phyloP scores from a whole-genome alignment of 768 basidiomycete genomes.

The Leccinum ochraceum region DNA sequence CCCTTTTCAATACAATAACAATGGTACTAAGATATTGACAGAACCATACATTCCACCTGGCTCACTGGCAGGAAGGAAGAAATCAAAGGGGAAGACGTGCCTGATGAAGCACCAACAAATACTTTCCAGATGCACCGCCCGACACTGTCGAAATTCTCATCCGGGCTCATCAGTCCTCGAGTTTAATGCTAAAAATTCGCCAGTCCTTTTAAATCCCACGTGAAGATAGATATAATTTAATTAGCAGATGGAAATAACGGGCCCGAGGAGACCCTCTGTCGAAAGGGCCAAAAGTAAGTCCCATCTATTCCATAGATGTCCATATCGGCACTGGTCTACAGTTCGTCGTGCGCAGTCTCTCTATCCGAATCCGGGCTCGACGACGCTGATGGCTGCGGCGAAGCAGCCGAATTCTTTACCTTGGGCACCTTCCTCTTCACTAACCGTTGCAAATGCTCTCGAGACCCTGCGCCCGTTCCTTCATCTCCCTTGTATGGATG shows the following conservation, averaged over 20 bases:
- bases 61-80: no score
- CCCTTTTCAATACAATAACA: no score
- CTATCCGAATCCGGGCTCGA: slow-evolving; percentile 23
- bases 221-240: neutral
- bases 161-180: neutral
- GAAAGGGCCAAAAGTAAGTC: neutral
- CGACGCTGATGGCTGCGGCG: slow-evolving; percentile 16
- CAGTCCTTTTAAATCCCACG: neutral
- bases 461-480: slow-evolving; percentile 74
- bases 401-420: slow-evolving; percentile 45
- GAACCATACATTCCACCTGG: no score
- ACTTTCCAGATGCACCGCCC: neutral
- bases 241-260: neutral
- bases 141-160: neutral
- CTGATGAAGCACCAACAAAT: slow-evolving; percentile 24
- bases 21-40: no score
- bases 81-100: no score
- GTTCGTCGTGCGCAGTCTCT: slow-evolving; percentile 30
- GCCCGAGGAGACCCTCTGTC: neutral
- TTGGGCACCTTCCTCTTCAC: slow-evolving; percentile 71
- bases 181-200: neutral
- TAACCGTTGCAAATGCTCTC: slow-evolving; percentile 72
- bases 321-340: slow-evolving; percentile 22
- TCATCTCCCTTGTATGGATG: slow-evolving; percentile 85
- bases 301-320: slow-evolving; percentile 17